phyloP scores from a whole-genome alignment of 148 eudicot genomes.

The Beta vulgaris region DNA sequence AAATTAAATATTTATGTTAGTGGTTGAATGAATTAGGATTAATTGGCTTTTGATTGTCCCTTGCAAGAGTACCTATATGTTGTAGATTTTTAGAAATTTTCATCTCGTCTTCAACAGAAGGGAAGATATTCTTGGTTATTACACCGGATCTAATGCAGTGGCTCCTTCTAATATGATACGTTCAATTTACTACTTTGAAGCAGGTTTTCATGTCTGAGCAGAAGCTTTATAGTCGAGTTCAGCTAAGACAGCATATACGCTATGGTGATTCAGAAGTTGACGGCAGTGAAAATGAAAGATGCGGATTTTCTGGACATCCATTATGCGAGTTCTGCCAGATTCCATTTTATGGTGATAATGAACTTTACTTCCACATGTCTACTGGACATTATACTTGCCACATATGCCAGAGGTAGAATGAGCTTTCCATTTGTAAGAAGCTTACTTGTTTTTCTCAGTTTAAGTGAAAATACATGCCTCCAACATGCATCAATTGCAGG shows the following conservation, averaged over 20 bases:
- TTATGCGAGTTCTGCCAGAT: slow-evolving; percentile 75
- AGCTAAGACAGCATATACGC: slow-evolving; percentile 65
- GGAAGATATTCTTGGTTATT: not conserved
- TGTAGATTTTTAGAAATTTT: not conserved
- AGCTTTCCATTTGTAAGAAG: slow-evolving; percentile 14
- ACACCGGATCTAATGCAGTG: not conserved
- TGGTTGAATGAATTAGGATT: not conserved
- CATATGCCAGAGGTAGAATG: slow-evolving; percentile 75
- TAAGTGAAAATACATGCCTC: slow-evolving; percentile 18
- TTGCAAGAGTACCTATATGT: not conserved
- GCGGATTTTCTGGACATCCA: slow-evolving; percentile 93
- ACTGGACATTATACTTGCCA: slow-evolving; percentile 89
- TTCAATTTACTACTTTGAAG: slow-evolving; percentile 21
- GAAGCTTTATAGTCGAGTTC: slow-evolving; percentile 75
- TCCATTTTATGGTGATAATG: slow-evolving; percentile 90
- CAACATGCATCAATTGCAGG: slow-evolving; percentile 46
- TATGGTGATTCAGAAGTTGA: slow-evolving; percentile 81
- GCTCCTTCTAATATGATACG: not conserved
- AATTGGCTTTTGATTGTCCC: not conserved
- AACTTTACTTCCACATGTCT: slow-evolving; percentile 78
- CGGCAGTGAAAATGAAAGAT: slow-evolving; percentile 85
- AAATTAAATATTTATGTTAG: not conserved
- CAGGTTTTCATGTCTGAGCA: slow-evolving; percentile 90
- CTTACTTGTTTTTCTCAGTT: slow-evolving; percentile 23
- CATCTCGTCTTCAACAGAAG: not conserved